Conservation (phyloP, 176 grass and related monocot species). For the Oryza brachyantha region DNA sequence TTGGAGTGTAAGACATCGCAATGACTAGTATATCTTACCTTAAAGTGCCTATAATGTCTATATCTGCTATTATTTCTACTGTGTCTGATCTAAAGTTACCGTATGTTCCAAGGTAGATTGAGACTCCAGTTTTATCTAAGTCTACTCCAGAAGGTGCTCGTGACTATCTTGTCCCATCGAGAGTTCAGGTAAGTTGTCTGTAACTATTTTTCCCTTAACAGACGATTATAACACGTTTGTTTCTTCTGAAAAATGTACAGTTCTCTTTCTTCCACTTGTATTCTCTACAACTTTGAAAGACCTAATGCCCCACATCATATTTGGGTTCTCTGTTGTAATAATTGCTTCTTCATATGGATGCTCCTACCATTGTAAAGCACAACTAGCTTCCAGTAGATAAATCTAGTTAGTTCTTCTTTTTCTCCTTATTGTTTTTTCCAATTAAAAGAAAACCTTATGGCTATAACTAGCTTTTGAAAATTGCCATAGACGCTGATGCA, state of each 20-base stretch:
- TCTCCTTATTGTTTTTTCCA: neutral
- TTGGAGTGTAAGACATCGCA: neutral
- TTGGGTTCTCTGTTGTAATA: constrained; percentile 13
- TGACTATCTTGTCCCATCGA: constrained; percentile 98
- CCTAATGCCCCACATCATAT: neutral
- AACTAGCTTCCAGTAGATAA: constrained; percentile 14
- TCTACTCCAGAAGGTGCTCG: constrained; percentile 97
- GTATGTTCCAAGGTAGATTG: constrained; percentile 95
- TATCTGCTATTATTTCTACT: neutral
- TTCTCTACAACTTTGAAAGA: neutral
- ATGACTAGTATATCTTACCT: neutral
- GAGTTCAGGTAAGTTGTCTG: constrained; percentile 83
- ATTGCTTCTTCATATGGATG: neutral
- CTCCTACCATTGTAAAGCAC: neutral
- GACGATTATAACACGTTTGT: neutral
- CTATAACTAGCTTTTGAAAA: neutral
- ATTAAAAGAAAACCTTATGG: constrained; percentile 18
- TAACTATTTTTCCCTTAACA: neutral
- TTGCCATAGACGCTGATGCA: neutral
- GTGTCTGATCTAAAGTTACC: constrained; percentile 44
- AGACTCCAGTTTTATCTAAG: constrained; percentile 99
- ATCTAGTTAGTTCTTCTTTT: constrained; percentile 4
- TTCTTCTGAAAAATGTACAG: neutral
- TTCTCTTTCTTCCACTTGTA: neutral
- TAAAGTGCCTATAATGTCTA: neutral